These are phyloP conservation scores for Triglochin maritima DNA, from an alignment of 106 monocot species.

Conservation along the genomic window DNA sequence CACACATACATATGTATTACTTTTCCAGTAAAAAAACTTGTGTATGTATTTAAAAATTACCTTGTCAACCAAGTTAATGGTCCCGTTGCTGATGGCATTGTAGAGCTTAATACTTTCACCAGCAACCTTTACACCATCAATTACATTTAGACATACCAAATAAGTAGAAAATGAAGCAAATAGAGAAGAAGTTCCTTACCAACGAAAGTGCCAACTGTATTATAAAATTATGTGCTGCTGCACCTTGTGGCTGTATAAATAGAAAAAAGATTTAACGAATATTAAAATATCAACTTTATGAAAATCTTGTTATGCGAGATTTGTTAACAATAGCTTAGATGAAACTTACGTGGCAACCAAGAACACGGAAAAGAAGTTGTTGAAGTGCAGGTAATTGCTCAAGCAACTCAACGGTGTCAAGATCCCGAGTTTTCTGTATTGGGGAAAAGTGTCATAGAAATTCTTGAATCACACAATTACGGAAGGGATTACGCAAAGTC, in stretches of 20 bases:
- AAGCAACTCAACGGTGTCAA: constrained; percentile 68
- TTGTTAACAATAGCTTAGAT: not conserved
- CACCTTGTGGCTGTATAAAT: constrained; percentile 79
- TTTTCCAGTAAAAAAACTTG: not conserved
- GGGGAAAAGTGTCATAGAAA: not conserved
- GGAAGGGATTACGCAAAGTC: no score
- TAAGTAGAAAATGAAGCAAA: not conserved
- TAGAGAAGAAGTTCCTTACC: constrained; percentile 28
- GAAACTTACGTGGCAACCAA: constrained; percentile 67
- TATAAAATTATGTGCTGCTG: constrained; percentile 62
- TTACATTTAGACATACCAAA: not conserved
- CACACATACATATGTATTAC: constrained; percentile 5
- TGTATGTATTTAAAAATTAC: constrained; percentile 26
- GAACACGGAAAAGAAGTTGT: constrained; percentile 70
- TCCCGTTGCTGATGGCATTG: constrained; percentile 81
- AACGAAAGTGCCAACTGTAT: constrained; percentile 77
- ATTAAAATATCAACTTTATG: no score
- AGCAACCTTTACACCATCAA: constrained; percentile 46
- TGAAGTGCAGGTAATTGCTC: constrained; percentile 86
- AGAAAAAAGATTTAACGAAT: no score
- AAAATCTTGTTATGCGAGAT: no score
- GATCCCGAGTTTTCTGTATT: constrained; percentile 58
- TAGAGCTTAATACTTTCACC: constrained; percentile 77
- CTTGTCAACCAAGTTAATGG: constrained; percentile 89
- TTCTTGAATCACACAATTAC: not conserved